Evolutionary conservation across 2,329 filamentous ascomycete genomes (phyloP), one percentile per base, ranked within the genome.

Genomic region (Ceratocystis albifundus): DNA sequence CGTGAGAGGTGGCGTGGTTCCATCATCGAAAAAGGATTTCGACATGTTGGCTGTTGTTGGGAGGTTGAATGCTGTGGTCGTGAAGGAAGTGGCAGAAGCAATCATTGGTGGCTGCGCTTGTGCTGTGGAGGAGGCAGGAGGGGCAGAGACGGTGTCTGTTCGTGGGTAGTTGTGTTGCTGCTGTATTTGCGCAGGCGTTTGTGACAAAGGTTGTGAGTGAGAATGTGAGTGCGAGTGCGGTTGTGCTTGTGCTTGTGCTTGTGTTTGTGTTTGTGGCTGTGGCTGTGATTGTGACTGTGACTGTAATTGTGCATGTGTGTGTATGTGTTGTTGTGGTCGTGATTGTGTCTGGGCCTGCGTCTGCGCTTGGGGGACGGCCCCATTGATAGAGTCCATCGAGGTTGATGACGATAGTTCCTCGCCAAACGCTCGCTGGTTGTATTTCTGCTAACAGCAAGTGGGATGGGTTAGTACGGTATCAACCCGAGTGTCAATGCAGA

Each of bases 301-400:
- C 5, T 50, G 46, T n/a, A n/a, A 5, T 1, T 57, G 53, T 28
- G 25, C 2, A 5, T 57, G 53, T 30, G 53, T 57, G 10, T 57
- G 53, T 32, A 32, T 57, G 10, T 28, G 22, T 32, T 28, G 22
- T 32, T 57, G 53, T 32, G 53, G 30, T 28, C 30, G 53, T 22
- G 53, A 32, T 22, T 57, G 53, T n/a, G 53, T 80, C 70, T 85
- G 76, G 41, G 50, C 7, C 22, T 57, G 53, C 4, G 30, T 1
- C 17, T 57, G 53, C 7, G n/a, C 10, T 17, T 81, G 76, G 4
- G 85, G 82, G 5, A 88, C 87, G 63, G 82, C 77, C 62, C 83
- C 87, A 70, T 88, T 90, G 70, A 96, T 86, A 0, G 92, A 96
- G 73, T 96, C 91, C 86, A 95, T 90, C 1, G 92, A 96, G 0